Evolutionary conservation across 257 asterid species (phyloP).

Genomic region (Verbascum thapsus): DNA sequence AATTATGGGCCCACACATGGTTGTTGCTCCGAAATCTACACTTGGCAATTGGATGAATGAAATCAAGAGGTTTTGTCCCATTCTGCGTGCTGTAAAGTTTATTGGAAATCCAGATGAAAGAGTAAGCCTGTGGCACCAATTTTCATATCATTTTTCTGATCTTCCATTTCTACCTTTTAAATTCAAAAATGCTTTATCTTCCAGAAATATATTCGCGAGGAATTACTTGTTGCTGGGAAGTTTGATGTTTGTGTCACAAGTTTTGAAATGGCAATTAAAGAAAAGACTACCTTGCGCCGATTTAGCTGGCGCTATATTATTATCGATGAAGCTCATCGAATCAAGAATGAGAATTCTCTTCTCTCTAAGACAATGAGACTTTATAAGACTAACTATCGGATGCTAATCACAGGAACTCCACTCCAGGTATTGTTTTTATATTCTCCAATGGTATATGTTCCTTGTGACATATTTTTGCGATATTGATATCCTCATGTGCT

Average conservation of each 20-base stretch:
- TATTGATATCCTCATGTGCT: background rate
- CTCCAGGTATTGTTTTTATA: conserved; percentile 66
- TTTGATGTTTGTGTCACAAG: conserved; percentile 98
- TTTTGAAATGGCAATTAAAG: conserved; percentile 98
- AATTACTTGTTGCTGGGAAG: conserved; percentile 94
- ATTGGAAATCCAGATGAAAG: conserved; percentile 99
- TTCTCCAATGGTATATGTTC: conserved; percentile 2
- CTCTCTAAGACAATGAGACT: conserved; percentile 96
- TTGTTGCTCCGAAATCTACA: conserved; percentile 98
- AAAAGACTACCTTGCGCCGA: conserved; percentile 81
- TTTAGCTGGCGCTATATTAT: conserved; percentile 98
- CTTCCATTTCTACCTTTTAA: conserved; percentile 12
- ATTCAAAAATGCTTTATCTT: conserved; percentile 25
- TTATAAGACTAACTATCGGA: conserved; percentile 85
- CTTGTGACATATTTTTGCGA: conserved; percentile 8
- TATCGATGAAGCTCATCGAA: conserved; percentile 98
- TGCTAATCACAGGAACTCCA: conserved; percentile 97
- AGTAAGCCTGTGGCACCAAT: conserved; percentile 48
- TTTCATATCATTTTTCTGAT: conserved; percentile 19
- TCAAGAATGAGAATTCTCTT: conserved; percentile 95
- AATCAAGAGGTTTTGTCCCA: conserved; percentile 91
- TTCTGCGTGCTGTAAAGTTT: conserved; percentile 87
- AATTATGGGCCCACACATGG: conserved; percentile 99
- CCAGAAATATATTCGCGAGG: conserved; percentile 88
- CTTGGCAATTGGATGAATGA: conserved; percentile 99